Percentiles rank a stretch among this genome's conserved stretches.
phyloP scores from a whole-genome alignment of 2,329 filamentous ascomycete species.

The Talaromyces sp. region DNA sequence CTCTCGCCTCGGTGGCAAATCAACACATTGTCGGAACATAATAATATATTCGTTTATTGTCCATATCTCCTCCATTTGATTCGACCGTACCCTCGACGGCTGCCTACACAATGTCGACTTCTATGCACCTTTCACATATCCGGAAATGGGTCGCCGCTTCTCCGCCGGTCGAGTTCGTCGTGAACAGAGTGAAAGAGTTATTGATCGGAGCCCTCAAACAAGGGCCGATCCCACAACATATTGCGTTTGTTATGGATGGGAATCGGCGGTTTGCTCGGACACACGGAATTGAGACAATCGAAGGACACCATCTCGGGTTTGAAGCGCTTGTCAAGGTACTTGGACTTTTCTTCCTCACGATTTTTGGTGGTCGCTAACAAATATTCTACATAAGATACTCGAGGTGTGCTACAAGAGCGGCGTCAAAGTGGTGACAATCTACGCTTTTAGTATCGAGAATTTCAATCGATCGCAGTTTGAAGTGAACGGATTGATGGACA shows the following conservation, averaged over 20 bases:
- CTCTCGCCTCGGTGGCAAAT: background rate
- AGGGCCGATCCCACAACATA: conserved; percentile 86
- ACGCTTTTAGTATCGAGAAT: conserved; percentile 98
- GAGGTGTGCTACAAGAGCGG: conserved; percentile 98
- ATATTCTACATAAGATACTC: conserved; percentile 57
- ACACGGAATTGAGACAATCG: conserved; percentile 90
- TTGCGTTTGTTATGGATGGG: conserved; percentile 99
- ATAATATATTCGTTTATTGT: background rate
- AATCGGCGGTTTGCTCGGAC: conserved; percentile 87
- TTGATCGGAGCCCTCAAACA: conserved; percentile 84
- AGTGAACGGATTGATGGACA: conserved; percentile 93
- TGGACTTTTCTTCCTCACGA: conserved; percentile 11
- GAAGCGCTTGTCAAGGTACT: conserved; percentile 82
- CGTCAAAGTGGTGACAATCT: conserved; percentile 94
- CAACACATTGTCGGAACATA: background rate
- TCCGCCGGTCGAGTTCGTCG: conserved; percentile 85
- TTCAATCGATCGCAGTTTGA: conserved; percentile 96
- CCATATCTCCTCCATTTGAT: background rate
- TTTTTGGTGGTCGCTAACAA: background rate
- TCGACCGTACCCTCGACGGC: background rate
- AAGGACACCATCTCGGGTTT: conserved; percentile 93
- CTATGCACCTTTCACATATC: conserved; percentile 55
- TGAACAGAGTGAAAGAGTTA: conserved; percentile 71
- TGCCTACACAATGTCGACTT: conserved; percentile 34
- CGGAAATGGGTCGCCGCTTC: conserved; percentile 77